Evolutionary conservation across 495 filamentous ascomycete genomes (phyloP).

Genomic region (Coniosporium apollinis): DNA sequence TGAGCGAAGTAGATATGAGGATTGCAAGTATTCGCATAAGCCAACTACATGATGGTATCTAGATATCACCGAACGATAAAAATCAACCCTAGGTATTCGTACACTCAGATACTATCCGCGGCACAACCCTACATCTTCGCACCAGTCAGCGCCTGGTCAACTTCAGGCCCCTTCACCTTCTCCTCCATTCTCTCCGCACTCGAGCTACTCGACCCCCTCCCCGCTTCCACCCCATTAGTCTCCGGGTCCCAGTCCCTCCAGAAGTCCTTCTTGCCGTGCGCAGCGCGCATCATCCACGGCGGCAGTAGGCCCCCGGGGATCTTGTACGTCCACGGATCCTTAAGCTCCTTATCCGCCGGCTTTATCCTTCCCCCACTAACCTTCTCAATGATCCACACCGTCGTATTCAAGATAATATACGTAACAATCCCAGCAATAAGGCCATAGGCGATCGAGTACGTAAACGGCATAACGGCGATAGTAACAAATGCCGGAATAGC

Average conservation of each 20-base stretch:
- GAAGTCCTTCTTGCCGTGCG: conserved; percentile 49
- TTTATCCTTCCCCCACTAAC: conserved; percentile 48
- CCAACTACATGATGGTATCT: no score
- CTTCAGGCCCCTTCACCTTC: no score
- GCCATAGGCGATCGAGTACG: conserved; percentile 63
- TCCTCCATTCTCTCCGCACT: no score
- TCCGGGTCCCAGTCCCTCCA: conserved; percentile 25
- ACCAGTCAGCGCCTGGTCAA: no score
- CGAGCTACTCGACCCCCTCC: no score
- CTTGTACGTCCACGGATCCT: conserved; percentile 57
- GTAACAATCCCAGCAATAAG: conserved; percentile 58
- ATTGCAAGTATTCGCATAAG: no score
- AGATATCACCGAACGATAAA: no score
- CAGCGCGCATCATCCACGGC: conserved; percentile 45
- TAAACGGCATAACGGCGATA: conserved; percentile 73
- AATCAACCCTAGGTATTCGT: no score
- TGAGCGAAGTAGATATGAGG: no score
- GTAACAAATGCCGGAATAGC: conserved; percentile 66
- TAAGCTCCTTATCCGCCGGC: conserved; percentile 52
- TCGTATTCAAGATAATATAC: conserved; percentile 51
- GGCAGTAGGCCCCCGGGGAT: conserved; percentile 53
- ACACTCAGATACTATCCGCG: no score
- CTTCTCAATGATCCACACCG: conserved; percentile 47
- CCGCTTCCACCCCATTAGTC: no score
- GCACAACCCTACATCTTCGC: no score